Percentiles rank a stretch among this genome's conserved stretches.
These are phyloP conservation scores for Hypomontagnella submonticulosa DNA, from an alignment of 495 filamentous ascomycete species.

Conservation along the genomic window DNA sequence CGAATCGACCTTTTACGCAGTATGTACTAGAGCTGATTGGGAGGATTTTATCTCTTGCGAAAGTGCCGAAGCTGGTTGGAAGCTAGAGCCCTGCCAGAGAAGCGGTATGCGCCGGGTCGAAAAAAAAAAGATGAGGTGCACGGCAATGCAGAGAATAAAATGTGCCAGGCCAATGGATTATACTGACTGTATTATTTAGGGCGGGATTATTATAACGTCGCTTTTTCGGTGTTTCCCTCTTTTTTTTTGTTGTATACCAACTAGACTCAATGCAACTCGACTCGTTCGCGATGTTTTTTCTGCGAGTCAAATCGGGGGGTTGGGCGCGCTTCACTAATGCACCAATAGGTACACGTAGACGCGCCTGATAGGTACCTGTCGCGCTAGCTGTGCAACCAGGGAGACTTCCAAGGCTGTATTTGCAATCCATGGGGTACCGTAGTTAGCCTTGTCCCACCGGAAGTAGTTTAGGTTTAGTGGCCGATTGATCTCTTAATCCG, in stretches of 20 bases:
- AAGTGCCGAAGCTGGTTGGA: background rate
- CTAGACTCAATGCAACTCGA: conserved; percentile 7
- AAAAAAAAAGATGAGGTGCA: conserved; percentile 16
- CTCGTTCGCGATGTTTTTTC: conserved; percentile 31
- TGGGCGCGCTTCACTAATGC: conserved; percentile 31
- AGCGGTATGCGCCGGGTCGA: conserved; percentile 8
- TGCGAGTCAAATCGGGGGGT: conserved; percentile 27
- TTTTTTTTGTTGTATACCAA: conserved; percentile 9
- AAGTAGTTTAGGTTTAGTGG: background rate
- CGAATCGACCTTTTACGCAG: background rate
- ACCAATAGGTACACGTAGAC: conserved; percentile 24
- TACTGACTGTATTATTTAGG: conserved; percentile 27
- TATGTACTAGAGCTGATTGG: background rate
- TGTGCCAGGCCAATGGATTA: conserved; percentile 38
- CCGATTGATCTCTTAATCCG: background rate
- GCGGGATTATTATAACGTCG: conserved; percentile 26
- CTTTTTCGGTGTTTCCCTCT: background rate
- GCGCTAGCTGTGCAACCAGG: conserved; percentile 13
- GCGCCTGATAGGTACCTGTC: conserved; percentile 33
- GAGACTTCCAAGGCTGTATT: background rate
- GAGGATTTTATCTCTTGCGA: conserved; percentile 9
- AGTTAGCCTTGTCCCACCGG: conserved; percentile 24
- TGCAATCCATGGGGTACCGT: conserved; percentile 14
- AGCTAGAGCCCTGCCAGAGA: conserved; percentile 4
- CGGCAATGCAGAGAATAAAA: conserved; percentile 20